phyloP scores from a whole-genome alignment of 192 early-diverging fungal species.

The Diversispora eburnea region DNA sequence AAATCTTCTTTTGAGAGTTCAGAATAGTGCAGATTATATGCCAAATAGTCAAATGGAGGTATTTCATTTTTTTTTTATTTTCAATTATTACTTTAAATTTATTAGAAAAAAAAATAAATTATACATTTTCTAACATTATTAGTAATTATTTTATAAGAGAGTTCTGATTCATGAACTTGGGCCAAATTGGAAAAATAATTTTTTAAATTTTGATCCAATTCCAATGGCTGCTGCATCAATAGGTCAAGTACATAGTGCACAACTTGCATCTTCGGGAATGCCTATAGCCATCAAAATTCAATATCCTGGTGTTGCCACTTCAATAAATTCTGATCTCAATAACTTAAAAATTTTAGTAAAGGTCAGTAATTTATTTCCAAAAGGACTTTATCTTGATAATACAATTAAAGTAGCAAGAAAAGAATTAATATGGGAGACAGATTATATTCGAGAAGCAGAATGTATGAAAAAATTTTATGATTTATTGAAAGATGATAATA shows the following conservation, averaged over 20 bases:
- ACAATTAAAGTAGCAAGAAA: conserved; percentile 85
- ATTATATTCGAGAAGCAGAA: conserved; percentile 85
- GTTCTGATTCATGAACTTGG: conserved; percentile 69
- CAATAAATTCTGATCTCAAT: conserved; percentile 85
- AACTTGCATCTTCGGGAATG: conserved; percentile 41
- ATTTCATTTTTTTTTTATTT: background rate
- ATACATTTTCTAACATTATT: background rate
- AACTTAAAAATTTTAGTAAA: conserved; percentile 77
- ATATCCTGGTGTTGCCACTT: conserved; percentile 88
- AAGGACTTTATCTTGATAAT: conserved; percentile 95
- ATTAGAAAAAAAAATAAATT: background rate
- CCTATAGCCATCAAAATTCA: conserved; percentile 91
- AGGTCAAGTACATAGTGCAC: conserved; percentile 75
- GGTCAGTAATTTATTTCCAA: conserved; percentile 81
- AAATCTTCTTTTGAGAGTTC: conserved; percentile 78
- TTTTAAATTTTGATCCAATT: conserved; percentile 64
- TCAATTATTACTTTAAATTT: background rate
- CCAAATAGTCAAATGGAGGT: conserved; percentile 81
- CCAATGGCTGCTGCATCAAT: conserved; percentile 94
- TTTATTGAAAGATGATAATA: conserved; percentile 56
- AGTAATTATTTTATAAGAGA: conserved; percentile 35
- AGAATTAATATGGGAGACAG: conserved; percentile 91
- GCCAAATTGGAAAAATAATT: conserved; percentile 63
- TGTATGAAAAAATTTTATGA: conserved; percentile 66
- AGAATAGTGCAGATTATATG: conserved; percentile 95